Percentiles rank a stretch among this genome's conserved stretches.
Evolutionary conservation across 2,329 filamentous ascomycete genomes (phyloP).

Genomic region (Phyllosticta citriasiana): DNA sequence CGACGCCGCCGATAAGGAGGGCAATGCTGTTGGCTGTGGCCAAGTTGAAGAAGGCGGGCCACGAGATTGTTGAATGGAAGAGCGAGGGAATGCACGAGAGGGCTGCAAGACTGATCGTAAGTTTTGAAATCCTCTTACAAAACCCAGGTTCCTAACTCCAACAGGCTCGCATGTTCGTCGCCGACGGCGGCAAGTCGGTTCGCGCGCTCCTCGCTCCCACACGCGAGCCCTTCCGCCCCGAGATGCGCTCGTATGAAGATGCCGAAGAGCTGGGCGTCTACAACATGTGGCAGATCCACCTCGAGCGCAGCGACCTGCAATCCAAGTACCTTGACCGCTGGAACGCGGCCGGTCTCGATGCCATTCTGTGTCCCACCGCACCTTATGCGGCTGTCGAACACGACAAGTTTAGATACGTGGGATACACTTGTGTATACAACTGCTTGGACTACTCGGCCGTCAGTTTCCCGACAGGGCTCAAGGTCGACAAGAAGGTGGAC

Average conservation of each 20-base stretch:
- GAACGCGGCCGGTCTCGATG: conserved; percentile 33
- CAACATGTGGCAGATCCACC: conserved; percentile 41
- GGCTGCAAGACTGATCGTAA: conserved; percentile 6
- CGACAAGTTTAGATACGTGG: conserved; percentile 24
- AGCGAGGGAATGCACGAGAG: conserved; percentile 6
- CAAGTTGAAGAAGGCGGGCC: conserved; percentile 40
- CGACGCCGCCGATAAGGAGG: conserved; percentile 30
- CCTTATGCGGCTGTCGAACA: conserved; percentile 15
- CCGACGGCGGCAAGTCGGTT: conserved; percentile 42
- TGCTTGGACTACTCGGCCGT: conserved; percentile 38
- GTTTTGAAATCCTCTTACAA: not conserved
- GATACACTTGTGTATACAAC: conserved; percentile 39
- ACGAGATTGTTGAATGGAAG: conserved; percentile 49
- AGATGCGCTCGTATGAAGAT: conserved; percentile 37
- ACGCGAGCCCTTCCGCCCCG: conserved; percentile 37
- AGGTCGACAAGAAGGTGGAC: conserved; percentile 11
- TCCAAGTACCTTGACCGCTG: conserved; percentile 37
- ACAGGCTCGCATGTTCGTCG: conserved; percentile 33
- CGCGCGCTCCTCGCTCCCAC: conserved; percentile 30
- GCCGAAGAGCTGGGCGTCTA: conserved; percentile 34
- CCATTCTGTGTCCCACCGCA: conserved; percentile 31
- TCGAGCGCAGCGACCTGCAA: conserved; percentile 34
- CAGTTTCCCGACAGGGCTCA: conserved; percentile 33
- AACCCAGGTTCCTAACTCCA: not conserved
- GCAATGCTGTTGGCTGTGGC: conserved; percentile 47